These are phyloP conservation scores for Claviceps paspali DNA, from an alignment of 2,329 filamentous ascomycete species.

Conservation along the genomic window DNA sequence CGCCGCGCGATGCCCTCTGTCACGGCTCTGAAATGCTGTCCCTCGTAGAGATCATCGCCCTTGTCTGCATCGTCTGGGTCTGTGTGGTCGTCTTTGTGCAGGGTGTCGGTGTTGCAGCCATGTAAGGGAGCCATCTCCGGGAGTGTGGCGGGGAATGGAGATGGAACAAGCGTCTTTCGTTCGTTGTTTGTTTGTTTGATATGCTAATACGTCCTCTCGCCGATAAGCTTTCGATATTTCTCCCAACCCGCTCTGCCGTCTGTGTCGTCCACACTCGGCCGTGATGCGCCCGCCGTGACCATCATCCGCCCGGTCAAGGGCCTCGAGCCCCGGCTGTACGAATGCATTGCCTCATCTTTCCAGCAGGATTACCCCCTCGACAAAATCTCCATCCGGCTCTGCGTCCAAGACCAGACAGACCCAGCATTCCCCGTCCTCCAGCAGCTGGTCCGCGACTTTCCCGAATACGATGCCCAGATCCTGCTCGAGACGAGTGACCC, in stretches of 20 bases:
- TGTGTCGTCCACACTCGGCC: slow-evolving; percentile 33
- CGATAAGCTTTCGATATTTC: slow-evolving; percentile 35
- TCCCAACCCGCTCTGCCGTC: slow-evolving; percentile 32
- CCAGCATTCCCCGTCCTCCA: slow-evolving; percentile 62
- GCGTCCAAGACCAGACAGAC: slow-evolving; percentile 59
- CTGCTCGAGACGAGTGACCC: slow-evolving; percentile 74
- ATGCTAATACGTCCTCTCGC: background rate
- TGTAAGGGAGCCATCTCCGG: slow-evolving; percentile 26
- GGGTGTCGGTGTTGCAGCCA: slow-evolving; percentile 36
- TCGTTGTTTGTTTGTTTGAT: no score
- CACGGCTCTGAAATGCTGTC: slow-evolving; percentile 12
- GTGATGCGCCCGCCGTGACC: slow-evolving; percentile 63
- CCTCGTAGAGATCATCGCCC: slow-evolving; percentile 25
- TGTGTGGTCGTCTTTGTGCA: slow-evolving; percentile 37
- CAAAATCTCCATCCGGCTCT: slow-evolving; percentile 69
- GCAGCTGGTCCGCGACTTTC: slow-evolving; percentile 58
- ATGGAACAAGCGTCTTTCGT: background rate
- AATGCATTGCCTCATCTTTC: slow-evolving; percentile 80
- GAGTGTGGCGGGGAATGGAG: background rate
- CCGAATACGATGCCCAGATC: slow-evolving; percentile 53
- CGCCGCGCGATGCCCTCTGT: slow-evolving; percentile 5
- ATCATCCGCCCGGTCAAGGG: slow-evolving; percentile 89
- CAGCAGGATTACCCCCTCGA: slow-evolving; percentile 63
- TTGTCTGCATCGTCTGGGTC: slow-evolving; percentile 37
- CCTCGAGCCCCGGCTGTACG: slow-evolving; percentile 76